These are phyloP conservation scores for Erodium trifolium DNA, from an alignment of 441 rosid genomes.

Conservation along the genomic window DNA sequence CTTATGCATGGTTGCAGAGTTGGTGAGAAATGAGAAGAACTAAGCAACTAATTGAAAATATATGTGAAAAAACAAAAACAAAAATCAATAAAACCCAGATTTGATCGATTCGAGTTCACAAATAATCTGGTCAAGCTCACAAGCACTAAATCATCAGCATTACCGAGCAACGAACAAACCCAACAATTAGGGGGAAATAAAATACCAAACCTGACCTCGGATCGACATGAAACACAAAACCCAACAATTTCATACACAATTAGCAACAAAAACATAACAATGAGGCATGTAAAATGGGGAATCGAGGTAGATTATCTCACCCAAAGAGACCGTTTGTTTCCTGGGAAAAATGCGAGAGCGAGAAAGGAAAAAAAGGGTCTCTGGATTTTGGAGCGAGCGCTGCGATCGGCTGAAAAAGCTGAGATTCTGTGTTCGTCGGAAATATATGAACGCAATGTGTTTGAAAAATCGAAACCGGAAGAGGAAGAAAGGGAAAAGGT, in stretches of 20 bases:
- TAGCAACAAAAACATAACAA: neutral
- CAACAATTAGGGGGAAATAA: neutral
- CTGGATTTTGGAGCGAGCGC: neutral
- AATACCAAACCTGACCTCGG: neutral
- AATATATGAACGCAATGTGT: neutral
- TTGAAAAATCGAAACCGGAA: neutral
- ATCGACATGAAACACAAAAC: neutral
- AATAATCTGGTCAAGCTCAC: neutral
- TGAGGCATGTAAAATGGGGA: neutral
- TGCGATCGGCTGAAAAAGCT: constrained; percentile 7
- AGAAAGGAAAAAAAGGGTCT: neutral
- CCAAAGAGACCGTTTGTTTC: constrained; percentile 9
- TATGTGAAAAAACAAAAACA: too few species aligned
- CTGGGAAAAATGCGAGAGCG: neutral
- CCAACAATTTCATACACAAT: neutral
- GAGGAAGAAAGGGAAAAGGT: neutral
- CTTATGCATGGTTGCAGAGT: too few species aligned
- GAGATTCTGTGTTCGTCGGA: neutral
- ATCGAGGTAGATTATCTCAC: neutral
- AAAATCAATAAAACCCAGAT: neutral
- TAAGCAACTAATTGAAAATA: too few species aligned
- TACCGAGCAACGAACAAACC: neutral
- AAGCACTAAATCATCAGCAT: too few species aligned
- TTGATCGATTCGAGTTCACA: neutral
- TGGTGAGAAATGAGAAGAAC: too few species aligned